These are phyloP conservation scores for Yarrowia phangngaensis DNA, from an alignment of 805 yeast genomes.

Conservation along the genomic window DNA sequence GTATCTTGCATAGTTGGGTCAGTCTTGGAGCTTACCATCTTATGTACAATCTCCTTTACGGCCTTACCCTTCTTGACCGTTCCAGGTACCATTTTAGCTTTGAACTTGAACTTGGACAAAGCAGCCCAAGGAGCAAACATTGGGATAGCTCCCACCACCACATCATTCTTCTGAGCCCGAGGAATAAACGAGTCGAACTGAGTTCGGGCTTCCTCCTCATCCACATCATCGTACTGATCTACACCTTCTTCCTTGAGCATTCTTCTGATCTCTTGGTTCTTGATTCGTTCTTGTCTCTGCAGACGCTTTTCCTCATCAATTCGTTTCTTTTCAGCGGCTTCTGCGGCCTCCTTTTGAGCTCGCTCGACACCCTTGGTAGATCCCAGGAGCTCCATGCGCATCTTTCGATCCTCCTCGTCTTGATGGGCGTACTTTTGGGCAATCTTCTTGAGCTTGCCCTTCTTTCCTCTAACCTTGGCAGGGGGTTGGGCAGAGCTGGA, in stretches of 20 bases:
- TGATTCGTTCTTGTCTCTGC: conserved; percentile 43
- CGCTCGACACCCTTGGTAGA: conserved; percentile 59
- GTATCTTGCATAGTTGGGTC: conserved; percentile 44
- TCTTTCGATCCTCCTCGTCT: conserved; percentile 77
- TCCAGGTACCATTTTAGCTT: conserved; percentile 78
- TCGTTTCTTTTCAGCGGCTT: conserved; percentile 41
- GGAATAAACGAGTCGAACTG: conserved; percentile 43
- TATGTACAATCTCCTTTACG: conserved; percentile 60
- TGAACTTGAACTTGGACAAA: conserved; percentile 67
- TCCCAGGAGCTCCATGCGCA: conserved; percentile 79
- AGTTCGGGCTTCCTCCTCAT: conserved; percentile 39
- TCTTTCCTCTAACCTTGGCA: conserved; percentile 69
- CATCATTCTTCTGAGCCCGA: conserved; percentile 45
- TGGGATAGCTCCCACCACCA: conserved; percentile 63
- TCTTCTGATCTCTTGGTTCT: conserved; percentile 45
- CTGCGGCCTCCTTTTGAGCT: conserved; percentile 40
- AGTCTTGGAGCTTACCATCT: conserved; percentile 45
- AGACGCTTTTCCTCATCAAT: conserved; percentile 38
- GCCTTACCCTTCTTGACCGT: conserved; percentile 84
- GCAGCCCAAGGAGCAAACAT: conserved; percentile 93
- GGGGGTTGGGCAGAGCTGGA: conserved; percentile 4
- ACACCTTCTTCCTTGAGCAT: conserved; percentile 42
- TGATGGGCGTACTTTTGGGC: conserved; percentile 82
- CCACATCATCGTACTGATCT: conserved; percentile 36
- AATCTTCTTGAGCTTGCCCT: conserved; percentile 76